Evolutionary conservation across 1,139 yeast genomes (phyloP).

Genomic region (Hanseniaspora gamundiae): DNA sequence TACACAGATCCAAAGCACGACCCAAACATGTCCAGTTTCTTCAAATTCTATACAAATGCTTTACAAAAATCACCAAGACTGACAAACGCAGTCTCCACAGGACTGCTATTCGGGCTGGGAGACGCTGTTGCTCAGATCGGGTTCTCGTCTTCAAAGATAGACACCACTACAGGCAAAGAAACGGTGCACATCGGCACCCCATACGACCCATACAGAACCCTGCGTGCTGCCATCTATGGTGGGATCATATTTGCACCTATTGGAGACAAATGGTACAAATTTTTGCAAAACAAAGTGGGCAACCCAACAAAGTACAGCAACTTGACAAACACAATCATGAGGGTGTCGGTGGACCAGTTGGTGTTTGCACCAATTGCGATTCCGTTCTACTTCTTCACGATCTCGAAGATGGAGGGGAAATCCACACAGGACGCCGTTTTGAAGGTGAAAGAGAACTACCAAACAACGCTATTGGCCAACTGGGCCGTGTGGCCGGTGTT

Average conservation of each 20-base stretch:
- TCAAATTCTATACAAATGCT: conserved; percentile 31
- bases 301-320: conserved; percentile 20
- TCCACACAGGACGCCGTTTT: conserved; percentile 25
- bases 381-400: conserved; percentile 53
- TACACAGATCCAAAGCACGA: neutral
- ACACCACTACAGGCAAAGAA: neutral
- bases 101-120: conserved; percentile 60
- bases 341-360: conserved; percentile 63
- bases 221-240: conserved; percentile 63
- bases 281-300: conserved; percentile 35
- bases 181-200: conserved; percentile 4
- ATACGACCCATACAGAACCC: conserved; percentile 39
- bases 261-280: conserved; percentile 58
- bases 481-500: conserved; percentile 86
- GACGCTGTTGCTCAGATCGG: conserved; percentile 58
- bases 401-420: conserved; percentile 54
- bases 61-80: conserved; percentile 38
- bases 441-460: conserved; percentile 40
- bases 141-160: conserved; percentile 27
- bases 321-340: conserved; percentile 26
- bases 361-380: conserved; percentile 67
- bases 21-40: conserved; percentile 12
- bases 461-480: conserved; percentile 51
- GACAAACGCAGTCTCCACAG: conserved; percentile 45
- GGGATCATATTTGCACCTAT: conserved; percentile 66